Percentiles rank a stretch among this genome's conserved stretches.
Conservation (phyloP, 2,329 filamentous ascomycete species). For the Talaromyces sp. region DNA sequence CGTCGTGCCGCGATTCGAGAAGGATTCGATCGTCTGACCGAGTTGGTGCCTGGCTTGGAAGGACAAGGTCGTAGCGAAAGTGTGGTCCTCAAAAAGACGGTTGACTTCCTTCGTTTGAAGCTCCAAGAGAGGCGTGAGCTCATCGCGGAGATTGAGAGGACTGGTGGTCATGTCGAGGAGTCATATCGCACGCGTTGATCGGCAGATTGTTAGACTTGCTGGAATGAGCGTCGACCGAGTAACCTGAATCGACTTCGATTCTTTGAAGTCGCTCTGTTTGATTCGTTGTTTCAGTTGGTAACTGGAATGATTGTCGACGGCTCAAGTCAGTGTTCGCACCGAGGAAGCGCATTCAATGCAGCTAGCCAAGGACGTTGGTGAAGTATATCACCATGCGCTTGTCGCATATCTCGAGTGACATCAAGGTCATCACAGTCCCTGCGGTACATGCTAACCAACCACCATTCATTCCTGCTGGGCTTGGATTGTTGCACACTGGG, state of each 20-base stretch:
- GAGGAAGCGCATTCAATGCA: background rate
- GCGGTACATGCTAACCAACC: background rate
- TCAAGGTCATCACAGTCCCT: background rate
- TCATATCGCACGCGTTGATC: constrained; percentile 33
- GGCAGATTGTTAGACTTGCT: too few species aligned
- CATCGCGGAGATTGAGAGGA: constrained; percentile 58
- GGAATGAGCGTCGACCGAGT: too few species aligned
- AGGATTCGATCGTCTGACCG: constrained; percentile 77
- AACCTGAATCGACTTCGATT: too few species aligned
- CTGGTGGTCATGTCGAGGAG: constrained; percentile 56
- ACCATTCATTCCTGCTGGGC: background rate
- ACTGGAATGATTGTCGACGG: too few species aligned
- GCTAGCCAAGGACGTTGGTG: background rate
- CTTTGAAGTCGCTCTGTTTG: too few species aligned
- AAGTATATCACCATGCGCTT: background rate
- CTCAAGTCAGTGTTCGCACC: background rate
- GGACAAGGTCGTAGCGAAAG: constrained; percentile 84
- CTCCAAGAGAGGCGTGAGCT: constrained; percentile 59
- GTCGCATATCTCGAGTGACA: background rate
- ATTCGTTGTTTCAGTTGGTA: too few species aligned
- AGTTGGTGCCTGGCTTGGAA: constrained; percentile 75
- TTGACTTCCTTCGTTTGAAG: constrained; percentile 63
- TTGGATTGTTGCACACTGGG: background rate
- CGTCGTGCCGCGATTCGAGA: constrained; percentile 73
- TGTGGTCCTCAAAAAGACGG: constrained; percentile 71